Conservation (phyloP, 768 basidiomycete species). For the Tulasnella sp. region DNA sequence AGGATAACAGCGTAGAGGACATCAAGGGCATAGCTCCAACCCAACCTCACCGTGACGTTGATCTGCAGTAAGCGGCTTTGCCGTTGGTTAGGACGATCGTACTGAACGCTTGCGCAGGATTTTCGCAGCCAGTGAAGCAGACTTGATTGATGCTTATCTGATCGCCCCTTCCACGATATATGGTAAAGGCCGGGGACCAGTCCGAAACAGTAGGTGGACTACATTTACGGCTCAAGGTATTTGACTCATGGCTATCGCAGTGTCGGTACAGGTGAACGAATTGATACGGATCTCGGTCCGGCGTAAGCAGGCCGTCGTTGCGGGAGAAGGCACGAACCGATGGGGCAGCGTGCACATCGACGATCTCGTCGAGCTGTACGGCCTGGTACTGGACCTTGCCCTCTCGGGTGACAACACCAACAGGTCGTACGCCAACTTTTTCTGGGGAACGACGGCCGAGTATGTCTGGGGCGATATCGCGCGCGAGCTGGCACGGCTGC, state of each 20-base stretch:
- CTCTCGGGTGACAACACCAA: constrained; percentile 17
- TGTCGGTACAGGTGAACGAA: constrained; percentile 22
- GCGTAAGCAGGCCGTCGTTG: constrained; percentile 19
- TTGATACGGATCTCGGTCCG: constrained; percentile 18
- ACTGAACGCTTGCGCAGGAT: constrained; percentile 16
- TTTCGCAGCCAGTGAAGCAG: constrained; percentile 18
- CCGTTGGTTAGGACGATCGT: neutral
- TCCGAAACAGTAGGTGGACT: neutral
- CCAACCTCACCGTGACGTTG: constrained; percentile 23
- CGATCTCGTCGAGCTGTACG: constrained; percentile 23
- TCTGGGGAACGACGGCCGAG: constrained; percentile 21
- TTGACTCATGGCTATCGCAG: constrained; percentile 16
- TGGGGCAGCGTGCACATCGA: constrained; percentile 24
- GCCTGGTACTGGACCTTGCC: constrained; percentile 21
- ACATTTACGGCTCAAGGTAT: neutral
- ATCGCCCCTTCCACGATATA: constrained; percentile 25
- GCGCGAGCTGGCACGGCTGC: constrained; percentile 5
- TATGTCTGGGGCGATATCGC: constrained; percentile 17
- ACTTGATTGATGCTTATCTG: constrained; percentile 21
- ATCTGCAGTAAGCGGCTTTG: constrained; percentile 21
- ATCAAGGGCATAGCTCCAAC: constrained; percentile 19
- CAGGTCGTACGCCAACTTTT: constrained; percentile 22
- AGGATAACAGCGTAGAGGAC: constrained; percentile 23
- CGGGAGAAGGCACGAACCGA: constrained; percentile 21
- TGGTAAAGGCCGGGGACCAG: constrained; percentile 21